phyloP scores from a whole-genome alignment of 2,329 filamentous ascomycete genomes.

The Fusarium nodosum region DNA sequence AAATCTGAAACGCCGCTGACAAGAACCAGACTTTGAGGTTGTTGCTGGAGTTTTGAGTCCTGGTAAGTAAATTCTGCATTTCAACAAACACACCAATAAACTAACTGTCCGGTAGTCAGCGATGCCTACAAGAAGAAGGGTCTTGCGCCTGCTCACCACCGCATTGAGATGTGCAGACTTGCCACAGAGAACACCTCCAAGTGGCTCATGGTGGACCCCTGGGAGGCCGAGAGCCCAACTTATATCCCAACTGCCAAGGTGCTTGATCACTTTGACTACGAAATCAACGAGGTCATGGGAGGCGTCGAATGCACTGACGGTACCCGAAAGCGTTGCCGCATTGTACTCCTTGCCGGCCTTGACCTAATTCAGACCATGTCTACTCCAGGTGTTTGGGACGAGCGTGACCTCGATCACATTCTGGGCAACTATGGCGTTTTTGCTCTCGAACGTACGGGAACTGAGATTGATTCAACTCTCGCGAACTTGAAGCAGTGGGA shows the following conservation, averaged over 20 bases:
- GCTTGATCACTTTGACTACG: conserved; percentile 89
- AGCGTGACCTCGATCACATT: conserved; percentile 88
- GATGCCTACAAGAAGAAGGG: conserved; percentile 57
- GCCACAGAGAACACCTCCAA: conserved; percentile 82
- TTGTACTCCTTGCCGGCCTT: conserved; percentile 85
- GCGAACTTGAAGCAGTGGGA: conserved; percentile 85
- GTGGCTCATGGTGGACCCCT: conserved; percentile 85
- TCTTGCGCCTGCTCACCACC: conserved; percentile 56
- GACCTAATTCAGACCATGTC: conserved; percentile 82
- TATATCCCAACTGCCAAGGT: conserved; percentile 93
- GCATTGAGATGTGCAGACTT: conserved; percentile 83
- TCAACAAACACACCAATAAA: background rate
- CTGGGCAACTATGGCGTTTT: conserved; percentile 86
- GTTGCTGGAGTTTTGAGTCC: conserved; percentile 75
- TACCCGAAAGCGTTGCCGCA: conserved; percentile 74
- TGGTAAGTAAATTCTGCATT: conserved; percentile 37
- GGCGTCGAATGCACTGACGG: conserved; percentile 80
- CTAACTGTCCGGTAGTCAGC: conserved; percentile 45
- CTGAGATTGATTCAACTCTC: conserved; percentile 88
- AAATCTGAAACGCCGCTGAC: conserved; percentile 15
- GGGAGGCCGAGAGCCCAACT: conserved; percentile 84
- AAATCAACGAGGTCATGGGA: conserved; percentile 84
- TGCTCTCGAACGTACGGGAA: conserved; percentile 88
- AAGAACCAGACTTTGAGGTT: conserved; percentile 74
- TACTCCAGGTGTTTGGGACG: conserved; percentile 82